A percentile compares a stretch with the other conserved stretches of the same genome.
Evolutionary conservation across 495 filamentous ascomycete species (phyloP).

Genomic region (Acidiella bohemica): DNA sequence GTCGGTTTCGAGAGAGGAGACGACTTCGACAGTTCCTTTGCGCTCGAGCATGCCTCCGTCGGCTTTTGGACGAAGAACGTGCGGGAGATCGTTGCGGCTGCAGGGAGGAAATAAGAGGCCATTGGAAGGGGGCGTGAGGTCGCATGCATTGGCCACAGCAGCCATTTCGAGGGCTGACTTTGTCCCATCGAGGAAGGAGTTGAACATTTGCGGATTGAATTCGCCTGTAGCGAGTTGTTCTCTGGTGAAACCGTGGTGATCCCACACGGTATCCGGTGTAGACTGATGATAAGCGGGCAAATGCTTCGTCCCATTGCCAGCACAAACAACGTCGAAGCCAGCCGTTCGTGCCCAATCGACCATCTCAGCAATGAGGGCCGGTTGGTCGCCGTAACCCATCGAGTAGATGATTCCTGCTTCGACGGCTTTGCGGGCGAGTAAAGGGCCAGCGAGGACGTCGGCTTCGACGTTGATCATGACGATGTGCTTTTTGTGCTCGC

Average conservation of each 20-base stretch:
- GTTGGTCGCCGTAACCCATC: conserved; percentile 23
- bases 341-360: conserved; percentile 22
- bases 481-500: conserved; percentile 24
- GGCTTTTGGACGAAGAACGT: conserved; percentile 10
- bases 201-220: conserved; percentile 24
- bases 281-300: conserved; percentile 20
- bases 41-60: conserved; percentile 20
- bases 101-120: conserved; percentile 21
- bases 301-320: conserved; percentile 22
- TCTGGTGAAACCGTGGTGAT: conserved; percentile 20
- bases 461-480: conserved; percentile 24
- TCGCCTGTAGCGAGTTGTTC: conserved; percentile 19
- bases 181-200: conserved; percentile 22
- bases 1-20: conserved; percentile 18
- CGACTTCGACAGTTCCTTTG: conserved; percentile 22
- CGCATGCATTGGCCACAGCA: conserved; percentile 20
- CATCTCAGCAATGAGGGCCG: conserved; percentile 19
- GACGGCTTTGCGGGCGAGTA: conserved; percentile 16
- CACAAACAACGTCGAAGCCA: conserved; percentile 21
- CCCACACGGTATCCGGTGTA: conserved; percentile 21
- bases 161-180: conserved; percentile 22
- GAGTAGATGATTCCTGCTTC: conserved; percentile 23
- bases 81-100: conserved; percentile 15
- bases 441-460: conserved; percentile 20
- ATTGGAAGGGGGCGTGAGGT: conserved; percentile 15